phyloP scores from a whole-genome alignment of 805 yeast species.

The Barnettozyma botsteinii region DNA sequence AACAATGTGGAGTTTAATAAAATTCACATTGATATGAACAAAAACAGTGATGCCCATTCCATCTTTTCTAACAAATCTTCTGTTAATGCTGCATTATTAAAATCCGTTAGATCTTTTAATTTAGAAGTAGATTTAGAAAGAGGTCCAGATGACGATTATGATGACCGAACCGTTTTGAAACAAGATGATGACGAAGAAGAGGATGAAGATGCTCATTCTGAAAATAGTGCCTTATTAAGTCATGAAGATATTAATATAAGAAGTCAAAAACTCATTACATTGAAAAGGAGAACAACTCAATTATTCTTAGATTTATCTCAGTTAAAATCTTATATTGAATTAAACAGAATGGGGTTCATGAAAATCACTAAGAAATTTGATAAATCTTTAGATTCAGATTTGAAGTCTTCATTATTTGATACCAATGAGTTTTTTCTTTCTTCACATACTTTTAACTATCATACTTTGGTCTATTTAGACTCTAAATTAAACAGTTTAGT shows the following conservation, averaged over 20 bases:
- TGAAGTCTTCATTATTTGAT: conserved; percentile 46
- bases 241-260: conserved; percentile 45
- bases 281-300: conserved; percentile 57
- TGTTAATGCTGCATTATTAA: conserved; percentile 16
- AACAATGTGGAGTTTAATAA: conserved; percentile 41
- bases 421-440: conserved; percentile 37
- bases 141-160: conserved; percentile 25
- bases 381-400: conserved; percentile 57
- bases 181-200: conserved; percentile 35
- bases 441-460: conserved; percentile 50
- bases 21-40: conserved; percentile 21
- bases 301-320: conserved; percentile 73
- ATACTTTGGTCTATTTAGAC: conserved; percentile 45
- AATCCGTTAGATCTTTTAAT: conserved; percentile 18
- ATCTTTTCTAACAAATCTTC: conserved; percentile 21
- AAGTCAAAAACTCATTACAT: conserved; percentile 52
- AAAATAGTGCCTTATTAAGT: conserved; percentile 43
- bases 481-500: conserved; percentile 45
- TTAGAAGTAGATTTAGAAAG: conserved; percentile 16
- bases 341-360: conserved; percentile 80
- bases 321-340: conserved; percentile 73
- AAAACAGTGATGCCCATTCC: conserved; percentile 21
- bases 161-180: conserved; percentile 13
- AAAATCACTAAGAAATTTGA: conserved; percentile 90
- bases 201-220: conserved; percentile 35